Conservation (phyloP, 257 asterid species). For the Fraxinus excelsior region DNA sequence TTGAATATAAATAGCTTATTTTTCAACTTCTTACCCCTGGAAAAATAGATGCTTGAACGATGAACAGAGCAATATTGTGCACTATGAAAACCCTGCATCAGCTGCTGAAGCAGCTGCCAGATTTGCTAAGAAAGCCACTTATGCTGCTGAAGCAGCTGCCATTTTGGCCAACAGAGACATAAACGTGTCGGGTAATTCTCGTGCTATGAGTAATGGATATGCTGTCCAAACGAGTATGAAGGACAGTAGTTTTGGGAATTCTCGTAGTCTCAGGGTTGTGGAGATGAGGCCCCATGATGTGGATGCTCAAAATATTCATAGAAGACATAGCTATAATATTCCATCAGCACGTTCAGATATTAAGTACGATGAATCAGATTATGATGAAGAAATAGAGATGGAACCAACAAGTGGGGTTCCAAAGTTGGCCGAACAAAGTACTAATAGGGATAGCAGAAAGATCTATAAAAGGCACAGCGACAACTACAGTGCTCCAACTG, state of each 20-base stretch:
- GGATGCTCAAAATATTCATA: constrained; percentile 36
- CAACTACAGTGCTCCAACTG: constrained; percentile 41
- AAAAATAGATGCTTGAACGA: constrained; percentile 21
- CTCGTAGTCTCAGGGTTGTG: constrained; percentile 16
- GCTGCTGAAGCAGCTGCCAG: constrained; percentile 92
- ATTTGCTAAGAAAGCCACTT: constrained; percentile 66
- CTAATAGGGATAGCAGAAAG: constrained; percentile 28
- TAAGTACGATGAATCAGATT: constrained; percentile 66
- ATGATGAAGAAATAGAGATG: constrained; percentile 74
- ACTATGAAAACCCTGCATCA: constrained; percentile 62
- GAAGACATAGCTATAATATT: constrained; percentile 70
- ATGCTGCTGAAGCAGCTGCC: constrained; percentile 96
- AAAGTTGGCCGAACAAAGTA: constrained; percentile 13
- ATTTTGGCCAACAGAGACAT: constrained; percentile 47
- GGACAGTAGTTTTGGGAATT: constrained; percentile 26
- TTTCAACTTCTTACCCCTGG: constrained; percentile 4
- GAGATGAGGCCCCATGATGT: constrained; percentile 18
- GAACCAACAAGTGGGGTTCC: constrained; percentile 39
- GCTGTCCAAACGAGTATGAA: constrained; percentile 32
- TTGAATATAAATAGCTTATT: not conserved
- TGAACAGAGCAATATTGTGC: constrained; percentile 39
- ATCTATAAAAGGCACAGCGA: constrained; percentile 63
- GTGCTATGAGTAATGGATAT: constrained; percentile 21
- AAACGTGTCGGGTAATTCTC: constrained; percentile 38
- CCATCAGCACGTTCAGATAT: constrained; percentile 37